A percentile compares a stretch with the other conserved stretches of the same genome.
Conservation (phyloP, 306 rosid genomes). For the Dryas octopetala region DNA sequence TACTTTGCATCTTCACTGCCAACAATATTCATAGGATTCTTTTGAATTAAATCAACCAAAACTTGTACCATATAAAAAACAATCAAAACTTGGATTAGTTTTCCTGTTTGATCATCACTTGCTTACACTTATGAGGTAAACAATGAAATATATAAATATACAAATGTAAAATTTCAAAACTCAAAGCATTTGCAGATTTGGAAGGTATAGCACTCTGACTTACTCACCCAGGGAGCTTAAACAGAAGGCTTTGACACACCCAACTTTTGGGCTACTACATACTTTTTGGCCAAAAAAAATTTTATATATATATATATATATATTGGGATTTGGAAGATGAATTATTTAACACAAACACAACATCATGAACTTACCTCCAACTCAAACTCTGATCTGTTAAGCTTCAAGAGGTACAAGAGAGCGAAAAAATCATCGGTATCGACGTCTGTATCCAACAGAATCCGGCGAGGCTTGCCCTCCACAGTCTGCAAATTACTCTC, state of each 20-base stretch:
- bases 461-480: constrained; percentile 55
- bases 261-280: background rate
- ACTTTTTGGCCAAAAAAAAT: background rate
- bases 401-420: constrained; percentile 83
- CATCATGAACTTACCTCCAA: constrained; percentile 53
- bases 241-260: background rate
- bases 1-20: background rate
- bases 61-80: background rate
- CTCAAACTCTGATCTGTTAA: constrained; percentile 75
- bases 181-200: background rate
- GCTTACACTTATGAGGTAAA: background rate
- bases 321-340: background rate
- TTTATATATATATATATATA: no score
- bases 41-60: background rate
- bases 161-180: background rate
- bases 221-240: no score
- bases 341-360: no score
- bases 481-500: constrained; percentile 32
- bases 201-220: background rate
- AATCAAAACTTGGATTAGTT: background rate
- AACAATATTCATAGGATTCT: background rate
- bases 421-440: constrained; percentile 88
- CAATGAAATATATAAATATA: background rate
- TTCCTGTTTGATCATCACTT: background rate
- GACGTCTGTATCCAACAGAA: constrained; percentile 84